phyloP scores from a whole-genome alignment of 768 basidiomycete species.

The Amanita rimosa region DNA sequence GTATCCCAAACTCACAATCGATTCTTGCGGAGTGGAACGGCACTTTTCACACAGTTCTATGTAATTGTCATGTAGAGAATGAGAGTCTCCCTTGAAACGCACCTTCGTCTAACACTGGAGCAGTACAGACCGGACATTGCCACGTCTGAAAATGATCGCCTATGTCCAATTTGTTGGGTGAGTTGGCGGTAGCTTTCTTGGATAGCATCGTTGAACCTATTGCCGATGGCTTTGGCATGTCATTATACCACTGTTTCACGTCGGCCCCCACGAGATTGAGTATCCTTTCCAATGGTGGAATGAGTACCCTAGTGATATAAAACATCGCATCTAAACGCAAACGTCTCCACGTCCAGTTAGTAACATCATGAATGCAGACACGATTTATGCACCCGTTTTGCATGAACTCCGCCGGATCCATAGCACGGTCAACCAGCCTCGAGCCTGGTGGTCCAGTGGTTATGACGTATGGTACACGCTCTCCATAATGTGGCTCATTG shows the following conservation, averaged over 20 bases:
- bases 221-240: slow-evolving; percentile 58
- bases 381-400: slow-evolving; percentile 39
- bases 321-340: slow-evolving; percentile 76
- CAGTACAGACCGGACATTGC: slow-evolving; percentile 62
- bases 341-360: slow-evolving; percentile 28
- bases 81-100: not conserved
- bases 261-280: slow-evolving; percentile 89
- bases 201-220: slow-evolving; percentile 16
- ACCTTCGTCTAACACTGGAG: slow-evolving; percentile 23
- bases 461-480: slow-evolving; percentile 90
- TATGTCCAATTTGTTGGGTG: slow-evolving; percentile 37
- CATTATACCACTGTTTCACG: slow-evolving; percentile 75
- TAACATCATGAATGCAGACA: not conserved
- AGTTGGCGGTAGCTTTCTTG: slow-evolving; percentile 12
- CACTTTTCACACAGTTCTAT: slow-evolving; percentile 63
- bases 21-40: slow-evolving; percentile 33
- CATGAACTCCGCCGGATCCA: slow-evolving; percentile 62
- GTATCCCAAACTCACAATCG: slow-evolving; percentile 44
- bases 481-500: slow-evolving; percentile 84
- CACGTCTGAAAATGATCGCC: slow-evolving; percentile 65
- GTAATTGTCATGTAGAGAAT: not conserved
- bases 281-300: slow-evolving; percentile 83
- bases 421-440: slow-evolving; percentile 64
- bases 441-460: slow-evolving; percentile 47
- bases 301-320: slow-evolving; percentile 79